Percentiles rank a stretch among this genome's conserved stretches.
Conservation (phyloP, 495 filamentous ascomycete species). For the Neurospora sp. region DNA sequence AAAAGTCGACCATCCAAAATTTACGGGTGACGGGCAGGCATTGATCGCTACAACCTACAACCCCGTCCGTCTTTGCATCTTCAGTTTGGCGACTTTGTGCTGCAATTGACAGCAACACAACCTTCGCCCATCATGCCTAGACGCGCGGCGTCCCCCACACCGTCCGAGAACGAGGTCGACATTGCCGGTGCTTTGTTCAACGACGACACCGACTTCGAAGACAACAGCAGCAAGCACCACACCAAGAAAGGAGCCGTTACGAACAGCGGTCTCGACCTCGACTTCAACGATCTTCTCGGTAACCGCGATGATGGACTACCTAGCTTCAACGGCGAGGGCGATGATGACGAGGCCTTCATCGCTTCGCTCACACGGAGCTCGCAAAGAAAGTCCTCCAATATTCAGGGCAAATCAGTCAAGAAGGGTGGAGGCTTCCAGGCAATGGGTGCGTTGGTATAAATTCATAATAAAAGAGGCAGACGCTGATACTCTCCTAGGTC, state of each 20-base stretch:
- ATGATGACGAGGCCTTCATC: slow-evolving; percentile 75
- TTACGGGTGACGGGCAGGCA: neutral
- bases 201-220: slow-evolving; percentile 32
- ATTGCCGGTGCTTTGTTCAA: slow-evolving; percentile 74
- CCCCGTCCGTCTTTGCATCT: neutral
- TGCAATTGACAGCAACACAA: neutral
- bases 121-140: slow-evolving; percentile 15
- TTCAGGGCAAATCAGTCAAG: slow-evolving; percentile 81
- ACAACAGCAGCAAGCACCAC: neutral
- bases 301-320: slow-evolving; percentile 10
- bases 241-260: slow-evolving; percentile 5
- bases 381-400: slow-evolving; percentile 70
- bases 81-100: neutral
- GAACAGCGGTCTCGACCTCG: slow-evolving; percentile 27
- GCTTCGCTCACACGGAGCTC: slow-evolving; percentile 71
- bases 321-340: slow-evolving; percentile 20
- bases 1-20: slow-evolving; percentile 6
- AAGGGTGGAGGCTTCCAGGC: slow-evolving; percentile 93
- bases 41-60: neutral
- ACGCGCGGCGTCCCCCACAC: slow-evolving; percentile 67
- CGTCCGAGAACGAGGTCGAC: slow-evolving; percentile 86
- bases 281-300: slow-evolving; percentile 34
- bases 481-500: slow-evolving; percentile 32
- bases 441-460: slow-evolving; percentile 55
- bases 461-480: neutral